Evolutionary conservation across 1,284 basidiomycete genomes (phyloP), one percentile per base, ranked within the genome.

Genomic region (Trametes versicolor): DNA sequence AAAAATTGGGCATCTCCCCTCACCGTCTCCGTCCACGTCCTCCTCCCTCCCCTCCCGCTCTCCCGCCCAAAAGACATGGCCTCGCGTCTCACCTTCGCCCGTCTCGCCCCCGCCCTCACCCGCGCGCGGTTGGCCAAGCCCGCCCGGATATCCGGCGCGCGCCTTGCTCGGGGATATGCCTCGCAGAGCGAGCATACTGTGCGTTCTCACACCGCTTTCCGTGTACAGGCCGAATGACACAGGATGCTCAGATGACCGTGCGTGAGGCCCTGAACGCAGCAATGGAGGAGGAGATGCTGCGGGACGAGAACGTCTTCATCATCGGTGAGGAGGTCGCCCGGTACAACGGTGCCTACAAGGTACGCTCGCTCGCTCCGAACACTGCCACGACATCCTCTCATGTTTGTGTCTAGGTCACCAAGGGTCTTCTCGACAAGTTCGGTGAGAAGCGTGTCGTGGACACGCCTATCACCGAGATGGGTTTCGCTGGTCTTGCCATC

Each of bases 271-370:
- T 99, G 72, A 99, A 99, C 83, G 83, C 91, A 66, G 98, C 98
- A 41, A 97, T 99, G 95, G 98, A 99, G 84, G 98, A 99, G 83
- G 98, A 99, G 84, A 99, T 99, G 98, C 78, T 93, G 74, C 90
- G 96, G 57, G 98, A 99, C 81, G 93, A 97, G 78, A 92, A 84
- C 45, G 98, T 99, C 58, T 99, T 98, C 80, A 82, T 99, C 77
- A 82, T 99, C 74, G 98, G 98, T 71, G 98, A 99, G 82, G 98
- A 99, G 81, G 98, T 99, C 62, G 97, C 98, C 60, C 91, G 96
- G 71, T 99, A 99, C 85, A 99, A 99, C 78, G 97, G 97, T 82
- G 97, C 97, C 71, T 99, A 99, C 91, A 99, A 99, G 90, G 96
- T 95, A 68, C 67, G 78, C 69, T 32, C 25, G 25, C 10, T 8